Evolutionary conservation across 176 grass and related monocot species (phyloP), one percentile per base, ranked within the genome.

Genomic region (Musa itinerans): DNA sequence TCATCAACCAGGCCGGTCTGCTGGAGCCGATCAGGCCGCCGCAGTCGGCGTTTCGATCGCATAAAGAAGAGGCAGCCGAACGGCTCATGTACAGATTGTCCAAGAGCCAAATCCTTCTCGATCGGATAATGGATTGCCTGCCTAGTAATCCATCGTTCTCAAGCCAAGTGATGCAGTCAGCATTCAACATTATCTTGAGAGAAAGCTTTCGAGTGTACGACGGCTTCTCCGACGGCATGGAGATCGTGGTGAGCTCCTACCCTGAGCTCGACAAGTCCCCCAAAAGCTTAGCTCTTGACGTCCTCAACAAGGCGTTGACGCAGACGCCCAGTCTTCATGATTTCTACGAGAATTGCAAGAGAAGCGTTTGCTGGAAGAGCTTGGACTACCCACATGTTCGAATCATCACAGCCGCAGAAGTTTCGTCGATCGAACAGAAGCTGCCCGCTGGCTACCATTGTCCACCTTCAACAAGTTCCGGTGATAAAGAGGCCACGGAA

Each of bases 141-240:
- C 86, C 84, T 1, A 80, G 82, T 29, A 81, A 94, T 78, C 78
- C 78, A 63, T 80, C 87, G 10, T 19, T 4, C 25, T 71, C 43
- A 6, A 54, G 82, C 12, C 69, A 50, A 54, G 81, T 84, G 9
- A 76, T 83, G 5, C 81, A 74, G 24, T 92, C 88, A 50, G 84
- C 90, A 13, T 82, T 94, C 73, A 66, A 83, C 81, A 87, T 99
- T 87, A 86, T 89, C 59, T 83, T 99, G 79, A 84, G 86, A 61
- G 95, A 99, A 76, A 99, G 95, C 80, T 87, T 99, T 80, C 89
- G 85, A 69, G 95, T 94, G 55, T 94, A 99, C 63, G 83, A 81
- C 50, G 61, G 82, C 57, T 99, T 93, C 68, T 58, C 54, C 4
- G 88, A 94, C 10, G 88, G 78, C 10, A 51, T 92, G 67, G 88